These are phyloP conservation scores for Fusarium sp. DNA, from an alignment of 2,329 filamentous ascomycete species.

Conservation along the genomic window DNA sequence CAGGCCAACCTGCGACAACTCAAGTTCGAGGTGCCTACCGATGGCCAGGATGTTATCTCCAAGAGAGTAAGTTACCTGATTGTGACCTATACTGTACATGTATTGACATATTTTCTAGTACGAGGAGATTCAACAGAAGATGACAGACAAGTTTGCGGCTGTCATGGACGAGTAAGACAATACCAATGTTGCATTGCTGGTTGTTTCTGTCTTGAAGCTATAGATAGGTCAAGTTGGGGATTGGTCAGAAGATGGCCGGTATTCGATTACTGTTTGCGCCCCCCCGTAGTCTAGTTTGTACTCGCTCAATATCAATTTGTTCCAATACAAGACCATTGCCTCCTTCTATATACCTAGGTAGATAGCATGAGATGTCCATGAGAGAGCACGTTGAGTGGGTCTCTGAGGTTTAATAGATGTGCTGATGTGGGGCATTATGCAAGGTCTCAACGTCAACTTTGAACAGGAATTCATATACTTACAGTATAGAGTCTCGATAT, in stretches of 20 bases:
- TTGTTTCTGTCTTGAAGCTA: constrained; percentile 41
- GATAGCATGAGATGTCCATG: not conserved
- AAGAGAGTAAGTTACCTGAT: constrained; percentile 77
- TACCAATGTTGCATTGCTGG: constrained; percentile 33
- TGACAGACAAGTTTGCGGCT: constrained; percentile 97
- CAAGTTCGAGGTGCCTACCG: constrained; percentile 94
- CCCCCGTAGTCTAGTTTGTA: constrained; percentile 45
- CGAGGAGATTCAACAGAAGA: constrained; percentile 87
- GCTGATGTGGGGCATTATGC: constrained; percentile 35
- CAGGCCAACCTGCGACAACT: constrained; percentile 87
- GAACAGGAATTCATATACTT: constrained; percentile 6
- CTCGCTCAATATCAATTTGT: constrained; percentile 44
- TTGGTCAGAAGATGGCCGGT: constrained; percentile 38
- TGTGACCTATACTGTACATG: not conserved
- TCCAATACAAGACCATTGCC: constrained; percentile 8
- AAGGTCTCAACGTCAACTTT: constrained; percentile 20
- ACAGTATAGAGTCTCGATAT: not conserved
- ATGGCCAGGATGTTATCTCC: constrained; percentile 81
- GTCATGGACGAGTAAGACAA: constrained; percentile 87
- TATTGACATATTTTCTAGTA: constrained; percentile 71
- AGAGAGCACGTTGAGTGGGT: constrained; percentile 17
- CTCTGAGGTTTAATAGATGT: constrained; percentile 12
- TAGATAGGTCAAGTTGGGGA: constrained; percentile 44
- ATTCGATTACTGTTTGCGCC: constrained; percentile 43
- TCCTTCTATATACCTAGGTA: not conserved